Conservation (phyloP, 2,329 filamentous ascomycete species). For the Xylogone sp. region DNA sequence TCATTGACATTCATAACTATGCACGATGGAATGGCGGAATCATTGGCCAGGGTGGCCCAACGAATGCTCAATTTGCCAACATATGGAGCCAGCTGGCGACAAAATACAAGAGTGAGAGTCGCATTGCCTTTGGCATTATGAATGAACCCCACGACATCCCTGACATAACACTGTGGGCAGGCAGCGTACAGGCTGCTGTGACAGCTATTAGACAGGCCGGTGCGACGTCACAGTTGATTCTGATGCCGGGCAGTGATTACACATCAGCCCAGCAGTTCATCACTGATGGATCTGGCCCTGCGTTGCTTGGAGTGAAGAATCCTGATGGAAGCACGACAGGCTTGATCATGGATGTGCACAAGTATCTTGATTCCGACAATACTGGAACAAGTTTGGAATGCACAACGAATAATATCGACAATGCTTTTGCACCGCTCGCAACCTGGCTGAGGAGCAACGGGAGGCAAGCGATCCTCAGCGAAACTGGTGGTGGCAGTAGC, state of each 20-base stretch:
- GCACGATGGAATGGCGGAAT: conserved; percentile 58
- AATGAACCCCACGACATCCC: conserved; percentile 52
- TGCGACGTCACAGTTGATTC: conserved; percentile 57
- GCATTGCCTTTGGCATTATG: conserved; percentile 63
- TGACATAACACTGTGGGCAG: conserved; percentile 50
- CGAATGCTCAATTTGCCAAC: conserved; percentile 51
- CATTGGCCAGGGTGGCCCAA: conserved; percentile 61
- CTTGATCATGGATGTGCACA: conserved; percentile 55
- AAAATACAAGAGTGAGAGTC: conserved; percentile 48
- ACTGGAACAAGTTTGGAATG: conserved; percentile 49
- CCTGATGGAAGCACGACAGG: conserved; percentile 51
- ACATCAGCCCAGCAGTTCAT: conserved; percentile 47
- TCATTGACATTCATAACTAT: conserved; percentile 56
- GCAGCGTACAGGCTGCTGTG: conserved; percentile 57
- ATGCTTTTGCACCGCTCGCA: conserved; percentile 42
- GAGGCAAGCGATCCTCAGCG: conserved; percentile 43
- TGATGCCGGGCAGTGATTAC: conserved; percentile 60
- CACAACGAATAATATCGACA: conserved; percentile 46
- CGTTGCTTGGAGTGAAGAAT: conserved; percentile 51
- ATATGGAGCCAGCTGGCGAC: conserved; percentile 57
- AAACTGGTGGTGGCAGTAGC: conserved; percentile 40
- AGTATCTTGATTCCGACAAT: conserved; percentile 58
- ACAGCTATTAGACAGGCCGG: conserved; percentile 61
- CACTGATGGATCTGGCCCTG: conserved; percentile 44
- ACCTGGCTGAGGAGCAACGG: conserved; percentile 43